Base-by-base conservation (phyloP, 148 eudicot genomes). In the Persicaria tinctoria region DNA sequence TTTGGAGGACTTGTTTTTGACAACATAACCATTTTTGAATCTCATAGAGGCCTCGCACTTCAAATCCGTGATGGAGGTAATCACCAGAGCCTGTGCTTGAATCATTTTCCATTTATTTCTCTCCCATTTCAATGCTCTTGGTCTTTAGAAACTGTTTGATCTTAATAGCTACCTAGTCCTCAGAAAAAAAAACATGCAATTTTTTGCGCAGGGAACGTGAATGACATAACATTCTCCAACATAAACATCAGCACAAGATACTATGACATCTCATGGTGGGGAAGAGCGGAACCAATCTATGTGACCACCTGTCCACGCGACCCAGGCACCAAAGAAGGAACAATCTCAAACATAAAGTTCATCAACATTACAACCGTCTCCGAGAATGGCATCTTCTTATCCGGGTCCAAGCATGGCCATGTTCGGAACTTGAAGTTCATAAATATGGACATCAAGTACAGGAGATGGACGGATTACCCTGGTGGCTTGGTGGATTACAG, bases 1-100 rank as follows among this genome's bases (percentile, higher is more conserved):
- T 90, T 95, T 50, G 86, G 79, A 51, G 86, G 92, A 45, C 78
- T 95, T 79, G 68, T 90, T 17, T 95, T 95, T 70, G 89, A 95
- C 75, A 95, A 95, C 70, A 90, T 95, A 53, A 90, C 97, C 56
- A 85, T 95, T 76, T 73, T 75, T 8, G 97, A 95, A 73, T 95
- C 98, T 75, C 98, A 95, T 76, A 83, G 98, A 81, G 98, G 98
- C 14, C 93, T 95, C 68, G 98, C 79, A 41, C 68, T 95, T 55
- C 98, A 95, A 79, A 92, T 95, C 68, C 97, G 98, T 4, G 98
- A 95, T 85, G 98, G 98, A 89, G 98, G 98, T 95, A 87, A 75
- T 8, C 5, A 60, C 9, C 68, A 27, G 44, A 60, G 4, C 48
- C 18, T 32, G 41, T 66, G 11, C 45, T 8, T 66, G 70, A 10